These are phyloP conservation scores for Fusarium algeriense DNA, from an alignment of 2,329 filamentous ascomycete genomes.

Conservation along the genomic window DNA sequence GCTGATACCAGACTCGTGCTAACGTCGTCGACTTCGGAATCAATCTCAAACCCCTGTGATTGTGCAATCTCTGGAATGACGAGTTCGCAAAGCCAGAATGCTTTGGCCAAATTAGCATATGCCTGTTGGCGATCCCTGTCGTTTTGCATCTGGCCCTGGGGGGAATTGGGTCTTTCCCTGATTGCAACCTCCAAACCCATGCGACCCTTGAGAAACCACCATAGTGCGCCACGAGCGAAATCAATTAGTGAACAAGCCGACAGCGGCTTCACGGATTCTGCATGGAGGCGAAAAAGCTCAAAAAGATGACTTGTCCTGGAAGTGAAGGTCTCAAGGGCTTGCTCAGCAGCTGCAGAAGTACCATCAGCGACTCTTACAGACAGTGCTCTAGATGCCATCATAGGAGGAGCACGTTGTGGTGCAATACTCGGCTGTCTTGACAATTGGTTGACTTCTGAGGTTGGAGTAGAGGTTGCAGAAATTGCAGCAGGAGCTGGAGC, in stretches of 20 bases:
- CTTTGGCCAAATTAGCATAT: slow-evolving; percentile 86
- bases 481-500: slow-evolving; percentile 1
- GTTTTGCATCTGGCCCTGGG: slow-evolving; percentile 66
- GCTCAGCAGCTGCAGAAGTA: slow-evolving; percentile 65
- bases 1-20: slow-evolving; percentile 71
- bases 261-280: slow-evolving; percentile 78
- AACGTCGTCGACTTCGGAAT: slow-evolving; percentile 64
- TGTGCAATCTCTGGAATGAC: slow-evolving; percentile 63
- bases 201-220: slow-evolving; percentile 92
- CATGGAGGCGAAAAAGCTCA: slow-evolving; percentile 81
- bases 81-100: slow-evolving; percentile 80
- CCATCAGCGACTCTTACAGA: slow-evolving; percentile 58
- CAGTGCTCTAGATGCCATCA: slow-evolving; percentile 49
- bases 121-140: slow-evolving; percentile 76
- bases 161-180: slow-evolving; percentile 67
- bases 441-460: slow-evolving; percentile 36
- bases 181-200: slow-evolving; percentile 79
- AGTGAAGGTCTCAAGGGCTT: slow-evolving; percentile 78
- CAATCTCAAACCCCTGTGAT: slow-evolving; percentile 56
- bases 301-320: slow-evolving; percentile 78
- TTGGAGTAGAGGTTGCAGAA: slow-evolving; percentile 15
- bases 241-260: slow-evolving; percentile 72
- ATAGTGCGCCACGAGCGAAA: slow-evolving; percentile 79
- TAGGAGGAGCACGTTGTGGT: slow-evolving; percentile 46
- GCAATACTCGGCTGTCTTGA: slow-evolving; percentile 42